phyloP scores from a whole-genome alignment of 1,284 basidiomycete species.

The Vanrija sp. region DNA sequence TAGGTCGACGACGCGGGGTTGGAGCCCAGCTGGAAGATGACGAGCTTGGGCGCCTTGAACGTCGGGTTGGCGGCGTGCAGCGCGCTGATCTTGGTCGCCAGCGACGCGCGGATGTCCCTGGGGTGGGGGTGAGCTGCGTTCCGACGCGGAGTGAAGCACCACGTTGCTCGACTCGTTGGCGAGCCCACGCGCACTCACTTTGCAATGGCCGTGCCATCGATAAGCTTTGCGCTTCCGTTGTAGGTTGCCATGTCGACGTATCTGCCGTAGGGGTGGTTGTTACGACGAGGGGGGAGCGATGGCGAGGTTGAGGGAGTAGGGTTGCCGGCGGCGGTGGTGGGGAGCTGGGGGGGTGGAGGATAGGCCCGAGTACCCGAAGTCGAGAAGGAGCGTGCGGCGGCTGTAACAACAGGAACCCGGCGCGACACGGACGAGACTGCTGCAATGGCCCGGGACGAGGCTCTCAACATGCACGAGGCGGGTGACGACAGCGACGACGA shows the following conservation, averaged over 20 bases:
- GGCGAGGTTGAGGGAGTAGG: too few relatives aligned
- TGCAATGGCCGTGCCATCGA: conserved; percentile 85
- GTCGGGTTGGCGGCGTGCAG: conserved; percentile 63
- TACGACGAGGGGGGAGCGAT: too few relatives aligned
- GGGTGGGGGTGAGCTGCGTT: background rate
- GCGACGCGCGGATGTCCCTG: conserved; percentile 73
- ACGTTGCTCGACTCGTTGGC: too few relatives aligned
- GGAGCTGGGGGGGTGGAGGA: background rate
- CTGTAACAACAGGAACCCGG: background rate
- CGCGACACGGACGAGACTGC: background rate
- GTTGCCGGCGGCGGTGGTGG: background rate
- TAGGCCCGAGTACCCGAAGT: background rate
- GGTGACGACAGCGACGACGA: too few relatives aligned
- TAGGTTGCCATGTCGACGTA: background rate
- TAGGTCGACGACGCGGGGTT: conserved; percentile 88
- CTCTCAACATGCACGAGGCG: background rate
- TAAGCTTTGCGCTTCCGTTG: conserved; percentile 55
- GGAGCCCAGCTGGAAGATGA: conserved; percentile 90
- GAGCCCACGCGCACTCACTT: conserved; percentile 59
- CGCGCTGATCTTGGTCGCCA: conserved; percentile 62
- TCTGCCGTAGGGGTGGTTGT: too few relatives aligned
- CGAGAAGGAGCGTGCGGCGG: background rate
- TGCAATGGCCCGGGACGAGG: background rate
- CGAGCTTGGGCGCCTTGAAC: conserved; percentile 78
- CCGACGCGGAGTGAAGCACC: too few relatives aligned